A percentile compares a stretch with the other conserved stretches of the same genome.
Evolutionary conservation across 768 basidiomycete genomes (phyloP).

Genomic region (Tubosaeta brunneosetosa): DNA sequence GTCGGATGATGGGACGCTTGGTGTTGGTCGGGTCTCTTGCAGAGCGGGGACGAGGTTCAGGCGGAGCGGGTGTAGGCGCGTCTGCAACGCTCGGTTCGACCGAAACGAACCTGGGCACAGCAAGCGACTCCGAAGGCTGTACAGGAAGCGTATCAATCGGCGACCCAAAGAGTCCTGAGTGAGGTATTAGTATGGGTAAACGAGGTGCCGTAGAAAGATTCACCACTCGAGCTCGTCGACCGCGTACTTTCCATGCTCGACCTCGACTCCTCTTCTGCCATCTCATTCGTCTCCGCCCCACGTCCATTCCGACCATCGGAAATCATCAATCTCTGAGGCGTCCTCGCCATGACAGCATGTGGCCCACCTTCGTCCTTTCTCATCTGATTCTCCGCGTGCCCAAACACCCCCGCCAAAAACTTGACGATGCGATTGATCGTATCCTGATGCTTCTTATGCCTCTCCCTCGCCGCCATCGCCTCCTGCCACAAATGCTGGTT

Average conservation of each 20-base stretch:
- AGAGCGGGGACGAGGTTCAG: conserved; percentile 11
- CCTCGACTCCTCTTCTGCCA: conserved; percentile 38
- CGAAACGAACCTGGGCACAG: conserved; percentile 25
- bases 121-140: conserved; percentile 30
- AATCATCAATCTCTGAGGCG: conserved; percentile 62
- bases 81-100: conserved; percentile 22
- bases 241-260: conserved; percentile 27
- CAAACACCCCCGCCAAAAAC: conserved; percentile 92
- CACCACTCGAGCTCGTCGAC: conserved; percentile 12
- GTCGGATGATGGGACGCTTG: conserved; percentile 11
- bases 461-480: conserved; percentile 67
- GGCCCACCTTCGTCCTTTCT: conserved; percentile 32
- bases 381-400: conserved; percentile 42
- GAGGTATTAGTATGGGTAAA: conserved; percentile 1
- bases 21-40: conserved; percentile 15
- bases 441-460: conserved; percentile 90
- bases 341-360: conserved; percentile 46
- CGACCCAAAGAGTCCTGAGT: conserved; percentile 38
- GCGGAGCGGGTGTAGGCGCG: conserved; percentile 8
- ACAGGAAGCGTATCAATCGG: conserved; percentile 45
- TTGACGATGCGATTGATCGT: conserved; percentile 94
- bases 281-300: conserved; percentile 35
- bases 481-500: conserved; percentile 95
- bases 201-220: not conserved
- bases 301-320: conserved; percentile 42